These are phyloP conservation scores for Candida tibetensis DNA, from an alignment of 805 yeast genomes.

Conservation along the genomic window DNA sequence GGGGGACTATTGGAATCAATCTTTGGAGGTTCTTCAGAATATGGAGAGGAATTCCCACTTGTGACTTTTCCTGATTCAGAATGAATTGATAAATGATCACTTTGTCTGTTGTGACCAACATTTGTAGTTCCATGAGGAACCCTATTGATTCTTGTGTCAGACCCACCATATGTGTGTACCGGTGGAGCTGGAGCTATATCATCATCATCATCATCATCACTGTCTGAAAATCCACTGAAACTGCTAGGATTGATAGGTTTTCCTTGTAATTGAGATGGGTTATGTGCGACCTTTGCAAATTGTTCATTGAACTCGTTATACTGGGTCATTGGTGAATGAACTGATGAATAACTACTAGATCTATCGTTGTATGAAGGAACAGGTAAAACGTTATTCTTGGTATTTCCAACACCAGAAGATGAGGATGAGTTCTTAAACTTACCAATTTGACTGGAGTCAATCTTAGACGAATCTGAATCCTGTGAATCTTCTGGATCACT, in stretches of 20 bases:
- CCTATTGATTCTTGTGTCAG: slow-evolving; percentile 9
- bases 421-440: slow-evolving; percentile 4
- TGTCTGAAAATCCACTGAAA: slow-evolving; percentile 13
- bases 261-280: neutral
- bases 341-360: slow-evolving; percentile 36
- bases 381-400: slow-evolving; percentile 14
- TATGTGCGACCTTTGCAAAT: slow-evolving; percentile 26
- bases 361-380: slow-evolving; percentile 28
- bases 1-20: slow-evolving; percentile 2
- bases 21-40: slow-evolving; percentile 12
- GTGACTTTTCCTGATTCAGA: slow-evolving; percentile 22
- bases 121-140: slow-evolving; percentile 19
- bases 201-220: slow-evolving; percentile 14
- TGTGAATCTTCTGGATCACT: slow-evolving; percentile 30
- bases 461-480: slow-evolving; percentile 16
- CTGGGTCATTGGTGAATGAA: slow-evolving; percentile 43
- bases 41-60: slow-evolving; percentile 16
- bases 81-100: slow-evolving; percentile 22
- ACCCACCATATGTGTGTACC: slow-evolving; percentile 7
- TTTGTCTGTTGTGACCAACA: slow-evolving; percentile 9
- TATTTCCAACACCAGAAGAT: slow-evolving; percentile 6
- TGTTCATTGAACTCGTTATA: slow-evolving; percentile 41
- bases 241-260: slow-evolving; percentile 4
- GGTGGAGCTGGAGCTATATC: slow-evolving; percentile 22
- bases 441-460: slow-evolving; percentile 23